phyloP scores from a whole-genome alignment of 805 yeast species.

The Lachancea mirantina region DNA sequence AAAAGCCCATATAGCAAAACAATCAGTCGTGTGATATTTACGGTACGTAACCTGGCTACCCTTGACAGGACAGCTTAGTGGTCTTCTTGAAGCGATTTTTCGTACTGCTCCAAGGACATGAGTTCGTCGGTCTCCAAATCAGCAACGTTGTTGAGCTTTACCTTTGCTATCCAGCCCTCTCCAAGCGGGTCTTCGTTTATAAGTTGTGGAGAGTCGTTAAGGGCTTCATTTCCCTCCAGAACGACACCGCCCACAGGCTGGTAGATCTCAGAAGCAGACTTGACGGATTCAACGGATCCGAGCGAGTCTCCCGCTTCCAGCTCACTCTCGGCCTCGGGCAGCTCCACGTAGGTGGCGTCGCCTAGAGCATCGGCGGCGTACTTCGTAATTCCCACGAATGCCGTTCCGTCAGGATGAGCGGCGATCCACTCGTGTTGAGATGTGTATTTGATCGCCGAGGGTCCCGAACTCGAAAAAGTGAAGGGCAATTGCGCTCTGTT shows the following conservation, averaged over 20 bases:
- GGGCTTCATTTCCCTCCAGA: constrained; percentile 56
- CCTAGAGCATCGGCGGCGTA: constrained; percentile 97
- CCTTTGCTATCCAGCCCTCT: constrained; percentile 84
- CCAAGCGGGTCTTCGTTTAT: constrained; percentile 90
- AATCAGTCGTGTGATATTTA: too few species aligned
- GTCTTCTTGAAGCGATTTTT: constrained; percentile 49
- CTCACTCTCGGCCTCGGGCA: constrained; percentile 63
- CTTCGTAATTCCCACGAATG: constrained; percentile 87
- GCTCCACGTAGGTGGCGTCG: constrained; percentile 89
- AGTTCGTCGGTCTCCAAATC: constrained; percentile 43
- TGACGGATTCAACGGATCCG: constrained; percentile 93
- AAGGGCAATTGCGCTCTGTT: constrained; percentile 28
- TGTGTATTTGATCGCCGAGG: constrained; percentile 54
- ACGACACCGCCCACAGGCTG: constrained; percentile 78
- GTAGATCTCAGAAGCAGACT: constrained; percentile 88
- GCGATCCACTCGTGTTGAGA: constrained; percentile 95
- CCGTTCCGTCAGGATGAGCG: constrained; percentile 69
- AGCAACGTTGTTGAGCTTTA: constrained; percentile 46
- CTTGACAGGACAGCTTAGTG: too few species aligned
- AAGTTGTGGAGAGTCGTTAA: constrained; percentile 66
- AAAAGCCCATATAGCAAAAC: too few species aligned
- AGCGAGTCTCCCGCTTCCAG: constrained; percentile 70
- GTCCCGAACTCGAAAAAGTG: constrained; percentile 27
- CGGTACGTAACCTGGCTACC: too few species aligned
- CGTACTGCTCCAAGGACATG: constrained; percentile 50